These are phyloP conservation scores for Ganoderma boninense DNA, from an alignment of 1,284 basidiomycete genomes.

Conservation along the genomic window DNA sequence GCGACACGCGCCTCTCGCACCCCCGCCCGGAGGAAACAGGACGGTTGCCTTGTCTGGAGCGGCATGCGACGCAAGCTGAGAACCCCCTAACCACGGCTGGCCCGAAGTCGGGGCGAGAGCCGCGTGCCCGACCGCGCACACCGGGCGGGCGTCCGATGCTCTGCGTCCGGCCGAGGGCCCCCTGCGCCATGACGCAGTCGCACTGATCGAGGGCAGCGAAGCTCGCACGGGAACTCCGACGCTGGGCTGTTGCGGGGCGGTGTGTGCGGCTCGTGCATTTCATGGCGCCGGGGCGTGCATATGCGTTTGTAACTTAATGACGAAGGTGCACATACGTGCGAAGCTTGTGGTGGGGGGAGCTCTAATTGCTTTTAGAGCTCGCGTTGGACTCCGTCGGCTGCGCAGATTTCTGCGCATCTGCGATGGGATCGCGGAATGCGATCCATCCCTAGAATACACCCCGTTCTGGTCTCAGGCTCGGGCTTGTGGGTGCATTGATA, in stretches of 20 bases:
- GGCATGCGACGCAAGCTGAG: slow-evolving; percentile 20
- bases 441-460: neutral
- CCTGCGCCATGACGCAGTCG: neutral
- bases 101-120: slow-evolving; percentile 6
- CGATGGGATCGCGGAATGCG: slow-evolving; percentile 28
- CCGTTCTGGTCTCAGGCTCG: neutral
- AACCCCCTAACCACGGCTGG: slow-evolving; percentile 15
- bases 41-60: neutral
- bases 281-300: neutral
- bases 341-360: neutral
- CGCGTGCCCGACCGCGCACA: slow-evolving; percentile 3
- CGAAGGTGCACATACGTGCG: neutral
- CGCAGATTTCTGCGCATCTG: slow-evolving; percentile 21
- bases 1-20: slow-evolving; percentile 7
- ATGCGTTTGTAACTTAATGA: neutral
- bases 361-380: neutral
- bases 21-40: neutral
- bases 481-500: neutral
- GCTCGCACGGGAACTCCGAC: neutral
- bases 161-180: neutral
- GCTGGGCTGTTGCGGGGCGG: neutral
- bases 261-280: neutral
- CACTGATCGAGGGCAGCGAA: slow-evolving; percentile 2
- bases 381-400: neutral
- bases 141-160: neutral